These are phyloP conservation scores for Boletus rubropictus DNA, from an alignment of 768 basidiomycete species.

Conservation along the genomic window DNA sequence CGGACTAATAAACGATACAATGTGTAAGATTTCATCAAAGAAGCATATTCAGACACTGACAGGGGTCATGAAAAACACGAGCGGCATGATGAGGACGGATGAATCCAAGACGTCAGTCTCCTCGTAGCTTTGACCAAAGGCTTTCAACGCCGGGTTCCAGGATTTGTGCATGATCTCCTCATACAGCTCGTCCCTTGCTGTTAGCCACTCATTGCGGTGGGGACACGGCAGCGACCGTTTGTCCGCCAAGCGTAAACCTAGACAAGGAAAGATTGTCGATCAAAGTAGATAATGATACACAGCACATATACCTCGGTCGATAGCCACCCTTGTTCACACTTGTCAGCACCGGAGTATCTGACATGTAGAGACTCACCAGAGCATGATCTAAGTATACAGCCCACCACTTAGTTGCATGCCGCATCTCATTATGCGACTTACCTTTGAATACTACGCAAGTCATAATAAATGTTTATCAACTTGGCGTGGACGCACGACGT, in stretches of 20 bases:
- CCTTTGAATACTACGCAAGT: slow-evolving; percentile 67
- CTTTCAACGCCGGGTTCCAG: slow-evolving; percentile 65
- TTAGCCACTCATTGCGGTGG: slow-evolving; percentile 62
- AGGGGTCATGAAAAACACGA: slow-evolving; percentile 86
- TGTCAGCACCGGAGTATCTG: not conserved
- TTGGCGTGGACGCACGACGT: slow-evolving; percentile 20
- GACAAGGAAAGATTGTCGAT: not conserved
- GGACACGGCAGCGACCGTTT: slow-evolving; percentile 92
- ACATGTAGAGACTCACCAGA: slow-evolving; percentile 52
- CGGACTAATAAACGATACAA: slow-evolving; percentile 43
- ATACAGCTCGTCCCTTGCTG: slow-evolving; percentile 75
- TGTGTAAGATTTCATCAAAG: not conserved
- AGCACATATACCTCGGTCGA: slow-evolving; percentile 65
- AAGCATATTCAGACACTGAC: slow-evolving; percentile 36
- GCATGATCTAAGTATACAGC: slow-evolving; percentile 59
- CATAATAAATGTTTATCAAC: not conserved
- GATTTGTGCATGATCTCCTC: slow-evolving; percentile 90
- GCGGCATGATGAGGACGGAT: slow-evolving; percentile 85
- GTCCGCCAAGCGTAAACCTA: slow-evolving; percentile 83
- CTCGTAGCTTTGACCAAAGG: slow-evolving; percentile 89
- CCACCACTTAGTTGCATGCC: slow-evolving; percentile 5
- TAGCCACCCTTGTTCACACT: slow-evolving; percentile 68
- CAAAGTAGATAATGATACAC: not conserved
- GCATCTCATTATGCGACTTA: slow-evolving; percentile 24
- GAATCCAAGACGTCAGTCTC: slow-evolving; percentile 78